These are phyloP conservation scores for Rosa rugosa DNA, from an alignment of 306 rosid species.

Conservation along the genomic window DNA sequence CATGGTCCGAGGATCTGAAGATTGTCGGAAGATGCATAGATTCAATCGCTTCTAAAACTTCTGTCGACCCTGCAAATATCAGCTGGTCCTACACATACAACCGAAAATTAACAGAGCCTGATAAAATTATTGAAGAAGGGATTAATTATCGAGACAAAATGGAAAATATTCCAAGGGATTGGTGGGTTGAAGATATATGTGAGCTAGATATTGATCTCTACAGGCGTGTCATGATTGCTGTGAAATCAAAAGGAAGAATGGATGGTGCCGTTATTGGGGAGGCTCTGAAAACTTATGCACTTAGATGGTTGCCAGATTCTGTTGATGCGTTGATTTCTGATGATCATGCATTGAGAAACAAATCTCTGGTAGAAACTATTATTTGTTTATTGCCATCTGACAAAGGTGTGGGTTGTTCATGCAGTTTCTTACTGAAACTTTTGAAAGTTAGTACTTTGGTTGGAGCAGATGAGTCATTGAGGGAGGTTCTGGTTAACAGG, in stretches of 20 bases:
- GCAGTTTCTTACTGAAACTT: slow-evolving; percentile 81
- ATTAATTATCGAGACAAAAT: slow-evolving; percentile 42
- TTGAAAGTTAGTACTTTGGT: slow-evolving; percentile 82
- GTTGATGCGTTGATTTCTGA: slow-evolving; percentile 81
- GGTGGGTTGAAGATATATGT: slow-evolving; percentile 99
- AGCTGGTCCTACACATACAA: slow-evolving; percentile 92
- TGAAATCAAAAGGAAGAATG: slow-evolving; percentile 97
- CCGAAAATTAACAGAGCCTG: slow-evolving; percentile 65
- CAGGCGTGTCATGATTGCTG: slow-evolving; percentile 72
- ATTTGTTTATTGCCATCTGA: slow-evolving; percentile 79
- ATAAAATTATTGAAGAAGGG: slow-evolving; percentile 59
- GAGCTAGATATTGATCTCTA: slow-evolving; percentile 92
- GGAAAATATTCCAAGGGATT: slow-evolving; percentile 77
- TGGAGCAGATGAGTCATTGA: slow-evolving; percentile 61
- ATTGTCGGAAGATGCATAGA: slow-evolving; percentile 93
- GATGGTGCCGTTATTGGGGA: slow-evolving; percentile 85
- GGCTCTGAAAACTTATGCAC: slow-evolving; percentile 81
- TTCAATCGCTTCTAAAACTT: slow-evolving; percentile 91
- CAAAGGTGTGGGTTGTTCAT: slow-evolving; percentile 61
- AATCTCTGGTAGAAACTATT: slow-evolving; percentile 79
- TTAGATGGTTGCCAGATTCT: slow-evolving; percentile 91
- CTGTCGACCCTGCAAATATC: slow-evolving; percentile 71
- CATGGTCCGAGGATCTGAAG: slow-evolving; percentile 92
- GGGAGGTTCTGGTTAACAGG: slow-evolving; percentile 60
- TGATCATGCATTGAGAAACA: slow-evolving; percentile 65